Evolutionary conservation across 2,329 filamentous ascomycete species (phyloP).

Genomic region (Colletotrichum incanum): DNA sequence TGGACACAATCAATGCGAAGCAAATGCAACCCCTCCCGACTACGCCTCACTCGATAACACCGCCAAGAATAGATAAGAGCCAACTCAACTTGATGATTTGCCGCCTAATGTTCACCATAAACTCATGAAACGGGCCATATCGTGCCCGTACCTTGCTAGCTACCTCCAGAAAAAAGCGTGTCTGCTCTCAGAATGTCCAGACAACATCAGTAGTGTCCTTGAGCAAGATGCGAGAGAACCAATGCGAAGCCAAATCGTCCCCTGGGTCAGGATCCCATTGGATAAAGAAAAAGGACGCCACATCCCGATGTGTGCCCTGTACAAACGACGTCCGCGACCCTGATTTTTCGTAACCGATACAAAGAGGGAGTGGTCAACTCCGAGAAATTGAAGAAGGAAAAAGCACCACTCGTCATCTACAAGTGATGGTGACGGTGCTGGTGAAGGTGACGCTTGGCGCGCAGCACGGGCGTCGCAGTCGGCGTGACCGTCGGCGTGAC

Average conservation of each 20-base stretch:
- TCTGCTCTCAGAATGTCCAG: conserved; percentile 40
- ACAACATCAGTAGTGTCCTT: conserved; percentile 37
- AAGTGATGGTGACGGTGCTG: conserved; percentile 55
- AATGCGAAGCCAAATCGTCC: conserved; percentile 41
- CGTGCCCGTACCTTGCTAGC: conserved; percentile 36
- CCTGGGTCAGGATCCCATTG: conserved; percentile 24
- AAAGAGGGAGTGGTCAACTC: conserved; percentile 23
- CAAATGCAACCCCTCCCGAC: conserved; percentile 14
- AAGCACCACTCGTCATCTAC: conserved; percentile 23
- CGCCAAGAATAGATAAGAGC: conserved; percentile 23
- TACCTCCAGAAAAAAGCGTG: conserved; percentile 40
- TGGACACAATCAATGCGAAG: conserved; percentile 30
- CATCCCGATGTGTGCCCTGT: conserved; percentile 38
- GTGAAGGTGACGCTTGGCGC: conserved; percentile 54
- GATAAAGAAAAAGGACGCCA: conserved; percentile 24
- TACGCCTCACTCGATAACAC: conserved; percentile 30
- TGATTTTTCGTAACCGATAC: conserved; percentile 18
- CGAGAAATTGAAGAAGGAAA: conserved; percentile 13
- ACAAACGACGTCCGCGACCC: conserved; percentile 30
- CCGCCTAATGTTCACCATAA: conserved; percentile 41
- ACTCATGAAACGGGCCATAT: conserved; percentile 40
- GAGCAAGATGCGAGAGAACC: conserved; percentile 39
- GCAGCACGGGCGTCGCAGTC: conserved; percentile 45
- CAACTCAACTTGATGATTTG: conserved; percentile 38
- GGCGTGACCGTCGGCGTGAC: conserved; percentile 53